A percentile compares a stretch with the other conserved stretches of the same genome.
phyloP scores from a whole-genome alignment of 768 basidiomycete genomes.

The Symmetrospora coprosmae region DNA sequence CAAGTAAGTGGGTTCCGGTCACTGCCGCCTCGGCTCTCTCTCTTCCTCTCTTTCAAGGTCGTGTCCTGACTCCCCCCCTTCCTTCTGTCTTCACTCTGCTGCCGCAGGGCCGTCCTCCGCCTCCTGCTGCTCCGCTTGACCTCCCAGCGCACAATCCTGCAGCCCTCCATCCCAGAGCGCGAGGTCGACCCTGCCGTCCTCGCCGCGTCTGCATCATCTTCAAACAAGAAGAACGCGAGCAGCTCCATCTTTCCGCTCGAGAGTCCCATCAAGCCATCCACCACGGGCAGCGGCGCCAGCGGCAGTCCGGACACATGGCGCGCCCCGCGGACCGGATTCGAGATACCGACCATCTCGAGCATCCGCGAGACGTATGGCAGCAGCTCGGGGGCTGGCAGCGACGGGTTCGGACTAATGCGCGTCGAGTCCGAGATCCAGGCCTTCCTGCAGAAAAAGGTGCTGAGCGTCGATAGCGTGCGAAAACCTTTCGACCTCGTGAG shows the following conservation, averaged over 20 bases:
- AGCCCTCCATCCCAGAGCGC: conserved; percentile 31
- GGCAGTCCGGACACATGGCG: conserved; percentile 26
- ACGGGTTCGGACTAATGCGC: background rate
- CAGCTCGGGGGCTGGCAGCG: background rate
- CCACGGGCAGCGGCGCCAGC: background rate
- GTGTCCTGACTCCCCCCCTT: too few species aligned
- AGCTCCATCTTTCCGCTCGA: too few species aligned
- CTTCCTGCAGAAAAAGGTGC: conserved; percentile 29
- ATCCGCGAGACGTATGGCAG: conserved; percentile 8
- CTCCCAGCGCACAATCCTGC: conserved; percentile 45
- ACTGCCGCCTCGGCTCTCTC: background rate
- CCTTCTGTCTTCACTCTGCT: conserved; percentile 25
- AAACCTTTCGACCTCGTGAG: conserved; percentile 32
- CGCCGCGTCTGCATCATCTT: conserved; percentile 18
- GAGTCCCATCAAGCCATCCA: background rate
- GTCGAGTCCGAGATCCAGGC: conserved; percentile 22
- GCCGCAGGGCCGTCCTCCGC: conserved; percentile 55
- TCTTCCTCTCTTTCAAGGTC: background rate
- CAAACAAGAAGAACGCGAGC: too few species aligned
- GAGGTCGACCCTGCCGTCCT: conserved; percentile 30
- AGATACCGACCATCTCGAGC: conserved; percentile 28
- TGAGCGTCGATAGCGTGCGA: conserved; percentile 30
- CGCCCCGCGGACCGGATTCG: conserved; percentile 27
- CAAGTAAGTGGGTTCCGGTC: conserved; percentile 49
- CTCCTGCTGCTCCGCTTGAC: conserved; percentile 61